Conservation (phyloP, 2,329 filamentous ascomycete genomes). For the Paraphoma sp. region DNA sequence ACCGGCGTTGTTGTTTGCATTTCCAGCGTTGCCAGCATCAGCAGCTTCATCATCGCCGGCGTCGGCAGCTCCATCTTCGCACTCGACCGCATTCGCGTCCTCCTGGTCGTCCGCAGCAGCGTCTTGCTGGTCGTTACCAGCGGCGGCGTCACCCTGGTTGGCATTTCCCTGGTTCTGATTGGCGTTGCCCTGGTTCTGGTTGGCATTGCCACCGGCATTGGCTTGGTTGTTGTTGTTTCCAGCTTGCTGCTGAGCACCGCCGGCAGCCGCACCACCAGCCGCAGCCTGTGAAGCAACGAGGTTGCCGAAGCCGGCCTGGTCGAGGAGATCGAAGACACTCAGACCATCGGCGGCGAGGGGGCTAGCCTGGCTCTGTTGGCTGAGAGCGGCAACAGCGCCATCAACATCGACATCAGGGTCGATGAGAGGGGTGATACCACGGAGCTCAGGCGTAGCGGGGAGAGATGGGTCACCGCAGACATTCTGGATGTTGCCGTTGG, state of each 20-base stretch:
- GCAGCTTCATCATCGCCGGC: constrained; percentile 14
- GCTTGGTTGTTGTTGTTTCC: constrained; percentile 5
- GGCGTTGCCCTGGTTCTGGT: constrained; percentile 7
- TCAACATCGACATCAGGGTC: constrained; percentile 68
- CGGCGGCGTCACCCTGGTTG: not conserved
- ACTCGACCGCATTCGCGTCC: constrained; percentile 21
- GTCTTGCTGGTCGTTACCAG: constrained; percentile 2
- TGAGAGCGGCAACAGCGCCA: constrained; percentile 67
- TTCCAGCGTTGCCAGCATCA: constrained; percentile 14
- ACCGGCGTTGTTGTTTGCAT: not conserved
- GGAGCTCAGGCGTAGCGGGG: constrained; percentile 65
- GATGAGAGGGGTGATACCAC: constrained; percentile 71
- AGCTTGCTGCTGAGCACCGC: constrained; percentile 26
- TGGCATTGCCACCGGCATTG: constrained; percentile 6
- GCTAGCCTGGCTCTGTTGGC: constrained; percentile 56
- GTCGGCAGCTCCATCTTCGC: constrained; percentile 17
- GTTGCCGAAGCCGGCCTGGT: constrained; percentile 67
- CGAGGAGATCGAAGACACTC: constrained; percentile 70
- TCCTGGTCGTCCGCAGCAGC: constrained; percentile 6
- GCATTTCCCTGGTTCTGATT: not conserved
- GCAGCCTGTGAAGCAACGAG: constrained; percentile 58
- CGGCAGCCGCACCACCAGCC: constrained; percentile 43
- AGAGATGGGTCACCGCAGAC: constrained; percentile 70
- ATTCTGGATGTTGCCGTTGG: constrained; percentile 61
- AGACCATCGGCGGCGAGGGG: constrained; percentile 68